Percentiles rank a stretch among this genome's conserved stretches.
Evolutionary conservation across 345 rosid genomes (phyloP).

Genomic region (Eutrema heterophyllum): DNA sequence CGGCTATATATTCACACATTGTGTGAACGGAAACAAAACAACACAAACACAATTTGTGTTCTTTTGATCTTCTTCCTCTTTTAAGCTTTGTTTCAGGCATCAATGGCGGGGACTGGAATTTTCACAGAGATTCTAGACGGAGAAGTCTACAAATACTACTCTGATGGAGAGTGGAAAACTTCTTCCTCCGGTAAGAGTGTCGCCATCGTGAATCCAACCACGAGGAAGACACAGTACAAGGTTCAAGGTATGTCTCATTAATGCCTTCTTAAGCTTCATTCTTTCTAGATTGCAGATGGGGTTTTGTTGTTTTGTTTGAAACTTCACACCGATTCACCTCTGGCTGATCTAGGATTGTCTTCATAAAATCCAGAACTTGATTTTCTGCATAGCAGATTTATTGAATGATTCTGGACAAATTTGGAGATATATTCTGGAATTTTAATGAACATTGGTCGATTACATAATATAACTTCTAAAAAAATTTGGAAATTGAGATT

Average conservation of each 20-base stretch:
- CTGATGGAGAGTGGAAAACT: conserved; percentile 81
- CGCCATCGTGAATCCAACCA: conserved; percentile 75
- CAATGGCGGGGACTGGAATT: conserved; percentile 81
- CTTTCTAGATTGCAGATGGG: not conserved
- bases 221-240: conserved; percentile 80
- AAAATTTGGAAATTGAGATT: not conserved
- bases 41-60: not conserved
- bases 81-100: not conserved
- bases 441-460: not conserved
- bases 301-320: not conserved
- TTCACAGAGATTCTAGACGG: conserved; percentile 83
- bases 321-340: not conserved
- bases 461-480: not conserved
- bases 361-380: not conserved
- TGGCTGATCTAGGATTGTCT: not conserved
- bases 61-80: not conserved
- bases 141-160: conserved; percentile 77
- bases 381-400: not conserved
- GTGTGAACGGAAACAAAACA: conserved; percentile 5
- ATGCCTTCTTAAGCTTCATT: not conserved
- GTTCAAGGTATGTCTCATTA: conserved; percentile 70
- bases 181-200: conserved; percentile 81
- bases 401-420: not conserved
- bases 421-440: not conserved
- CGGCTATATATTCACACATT: conserved; percentile 21